Evolutionary conservation across 2,329 filamentous ascomycete genomes (phyloP), one percentile per base, ranked within the genome.

Genomic region (Teratosphaeria viscida): DNA sequence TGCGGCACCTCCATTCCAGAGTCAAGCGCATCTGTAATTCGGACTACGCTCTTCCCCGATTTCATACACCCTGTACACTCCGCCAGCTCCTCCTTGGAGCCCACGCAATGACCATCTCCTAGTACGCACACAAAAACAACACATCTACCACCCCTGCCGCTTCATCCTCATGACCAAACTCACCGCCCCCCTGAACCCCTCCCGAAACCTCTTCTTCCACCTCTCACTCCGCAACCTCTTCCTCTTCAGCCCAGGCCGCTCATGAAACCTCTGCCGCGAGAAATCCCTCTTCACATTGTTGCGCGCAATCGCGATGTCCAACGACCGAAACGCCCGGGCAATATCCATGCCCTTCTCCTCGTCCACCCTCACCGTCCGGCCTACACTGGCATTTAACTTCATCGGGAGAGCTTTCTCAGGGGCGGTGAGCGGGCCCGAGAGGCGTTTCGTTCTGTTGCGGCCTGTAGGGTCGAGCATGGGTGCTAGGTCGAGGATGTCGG

Each of bases 191-290:
- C 78, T 80, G 74, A 94, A 92, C 3, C 85, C 86, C 35, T 73
- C 72, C 78, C 83, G 85, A 75, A 92, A 94, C 61, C 83, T 81
- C 63, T 66, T 76, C 71, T 83, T 80, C 86, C 88, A 91, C 62
- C 89, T 79, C 78, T 86, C 78, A 61, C 82, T 85, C 72, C 77
- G 78, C 66, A 90, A 74, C 68, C 89, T 82, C 83, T 94, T 95
- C 74, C 86, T 81, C 81, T 88, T 90, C 68, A 90, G 68, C 2
- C 89, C 90, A 0, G 81, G 81, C 54, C 90, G 77, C 78, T 94
- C 89, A 73, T 95, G 87, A 68, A 84, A 89, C 63, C 79, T 78
- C 75, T 94, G 89, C 63, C 67, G 72, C 23, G 73, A 71, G 57
- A 78, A 78, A 66, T 90, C 85, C 2, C 55, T 60, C 64, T 74